These are phyloP conservation scores for Orbilia ellipsospora DNA, from an alignment of 2,329 filamentous ascomycete species.

Conservation along the genomic window DNA sequence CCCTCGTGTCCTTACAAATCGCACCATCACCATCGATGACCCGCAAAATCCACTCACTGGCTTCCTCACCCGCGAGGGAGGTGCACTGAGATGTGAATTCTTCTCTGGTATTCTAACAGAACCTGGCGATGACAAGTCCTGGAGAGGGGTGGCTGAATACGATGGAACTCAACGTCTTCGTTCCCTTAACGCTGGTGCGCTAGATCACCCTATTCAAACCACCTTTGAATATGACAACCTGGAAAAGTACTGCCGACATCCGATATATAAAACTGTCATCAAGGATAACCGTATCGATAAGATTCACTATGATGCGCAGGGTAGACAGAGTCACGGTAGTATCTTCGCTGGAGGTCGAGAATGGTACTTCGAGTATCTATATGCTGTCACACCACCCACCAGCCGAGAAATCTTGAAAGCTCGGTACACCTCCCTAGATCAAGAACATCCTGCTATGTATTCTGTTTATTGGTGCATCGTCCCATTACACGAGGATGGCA, in stretches of 20 bases:
- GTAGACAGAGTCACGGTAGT: conserved; percentile 61
- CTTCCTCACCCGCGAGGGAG: conserved; percentile 58
- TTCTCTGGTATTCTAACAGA: conserved; percentile 59
- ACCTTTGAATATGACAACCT: conserved; percentile 34
- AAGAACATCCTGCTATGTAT: conserved; percentile 58
- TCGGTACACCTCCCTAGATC: conserved; percentile 57
- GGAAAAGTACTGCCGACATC: conserved; percentile 33
- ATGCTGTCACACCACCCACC: conserved; percentile 61
- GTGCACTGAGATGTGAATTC: conserved; percentile 59
- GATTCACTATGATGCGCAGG: conserved; percentile 61
- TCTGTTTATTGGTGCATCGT: conserved; percentile 62
- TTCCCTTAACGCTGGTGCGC: conserved; percentile 37
- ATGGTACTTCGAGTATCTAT: conserved; percentile 62
- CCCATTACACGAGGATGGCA: conserved; percentile 52
- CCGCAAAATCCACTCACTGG: conserved; percentile 61
- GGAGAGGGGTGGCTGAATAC: conserved; percentile 39
- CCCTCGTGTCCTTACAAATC: conserved; percentile 58
- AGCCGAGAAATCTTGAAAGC: conserved; percentile 61
- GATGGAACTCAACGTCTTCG: conserved; percentile 37
- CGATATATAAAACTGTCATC: conserved; percentile 40
- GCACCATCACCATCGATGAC: conserved; percentile 60
- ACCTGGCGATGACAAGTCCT: conserved; percentile 49
- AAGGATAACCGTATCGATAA: conserved; percentile 56
- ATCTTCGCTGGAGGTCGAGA: conserved; percentile 59
- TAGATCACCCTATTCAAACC: conserved; percentile 31